Base-by-base conservation (phyloP, 805 yeast species). In the Candida coquimbonensis region DNA sequence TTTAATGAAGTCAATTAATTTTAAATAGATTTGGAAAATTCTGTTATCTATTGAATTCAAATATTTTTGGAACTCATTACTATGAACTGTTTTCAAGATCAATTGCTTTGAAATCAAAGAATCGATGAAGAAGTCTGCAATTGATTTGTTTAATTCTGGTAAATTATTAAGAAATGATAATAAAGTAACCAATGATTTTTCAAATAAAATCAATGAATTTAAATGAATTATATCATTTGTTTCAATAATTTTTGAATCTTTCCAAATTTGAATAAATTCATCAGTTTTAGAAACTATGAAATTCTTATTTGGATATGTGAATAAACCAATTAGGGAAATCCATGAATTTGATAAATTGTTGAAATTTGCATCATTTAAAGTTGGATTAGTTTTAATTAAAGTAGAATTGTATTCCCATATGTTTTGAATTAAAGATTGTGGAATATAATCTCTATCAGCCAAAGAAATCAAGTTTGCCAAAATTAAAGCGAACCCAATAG, bases 191-290 rank as follows among this genome's bases (percentile, higher is more conserved):
- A 85, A 60, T 0, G 87, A 75, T 49, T 77, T 76, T 49, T 77
- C 71, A 49, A 83, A 72, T 7, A 80, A 70, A 51, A 79, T 81
- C 42, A 68, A 62, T 44, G 63, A 71, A 60, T 69, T 65, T 13
- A 29, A 29, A 9, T 29, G 14, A 29, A 29, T 9, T 16, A 64
- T 64, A 25, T 61, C 64, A 27, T 57, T 59, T 4, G 63, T 56
- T 14, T 73, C 66, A 13, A 73, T 70, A 44, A 74, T 70, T 3
- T 76, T 67, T 8, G 81, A 66, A 38, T 75, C 72, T 49, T 80
- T 80, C 90, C 90, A 85, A 46, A 83, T 67, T 9, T 70, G 60
- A 39, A 84, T 61, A 42, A 85, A 67, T 52, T 81, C 87, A 3
- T 80, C 72, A 13, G 74, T 64, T 51, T 81, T 82, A 46, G 78